Conservation (phyloP, 2,329 filamentous ascomycete genomes). For the Metarhizium rileyi region DNA sequence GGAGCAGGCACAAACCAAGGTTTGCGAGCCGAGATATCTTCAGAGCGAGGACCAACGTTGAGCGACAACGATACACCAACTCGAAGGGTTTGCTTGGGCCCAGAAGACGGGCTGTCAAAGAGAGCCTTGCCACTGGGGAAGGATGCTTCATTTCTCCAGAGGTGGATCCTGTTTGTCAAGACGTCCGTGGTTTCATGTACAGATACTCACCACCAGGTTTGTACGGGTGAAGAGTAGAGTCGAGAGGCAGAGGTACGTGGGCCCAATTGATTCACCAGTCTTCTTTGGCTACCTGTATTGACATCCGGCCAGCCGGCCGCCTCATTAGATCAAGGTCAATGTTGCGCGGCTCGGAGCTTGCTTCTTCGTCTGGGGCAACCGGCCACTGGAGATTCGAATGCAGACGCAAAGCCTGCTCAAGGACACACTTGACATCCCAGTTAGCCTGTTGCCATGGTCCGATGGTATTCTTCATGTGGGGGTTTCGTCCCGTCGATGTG, state of each 20-base stretch:
- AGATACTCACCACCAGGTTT: too few species aligned
- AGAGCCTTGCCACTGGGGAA: neutral
- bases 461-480: neutral
- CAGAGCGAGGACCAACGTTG: neutral
- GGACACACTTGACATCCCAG: too few species aligned
- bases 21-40: neutral
- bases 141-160: too few species aligned
- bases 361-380: neutral
- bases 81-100: neutral
- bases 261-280: neutral
- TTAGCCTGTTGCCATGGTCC: too few species aligned
- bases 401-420: neutral
- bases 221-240: too few species aligned
- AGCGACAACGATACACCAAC: neutral
- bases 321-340: neutral
- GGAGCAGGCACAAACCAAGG: neutral
- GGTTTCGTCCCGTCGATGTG: too few species aligned
- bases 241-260: too few species aligned
- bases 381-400: neutral
- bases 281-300: neutral
- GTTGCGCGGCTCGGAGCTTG: neutral
- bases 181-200: neutral
- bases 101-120: neutral
- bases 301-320: neutral
- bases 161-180: too few species aligned